Evolutionary conservation across 169 alveolate species (phyloP).

Genomic region (Eimeria acervulina): DNA sequence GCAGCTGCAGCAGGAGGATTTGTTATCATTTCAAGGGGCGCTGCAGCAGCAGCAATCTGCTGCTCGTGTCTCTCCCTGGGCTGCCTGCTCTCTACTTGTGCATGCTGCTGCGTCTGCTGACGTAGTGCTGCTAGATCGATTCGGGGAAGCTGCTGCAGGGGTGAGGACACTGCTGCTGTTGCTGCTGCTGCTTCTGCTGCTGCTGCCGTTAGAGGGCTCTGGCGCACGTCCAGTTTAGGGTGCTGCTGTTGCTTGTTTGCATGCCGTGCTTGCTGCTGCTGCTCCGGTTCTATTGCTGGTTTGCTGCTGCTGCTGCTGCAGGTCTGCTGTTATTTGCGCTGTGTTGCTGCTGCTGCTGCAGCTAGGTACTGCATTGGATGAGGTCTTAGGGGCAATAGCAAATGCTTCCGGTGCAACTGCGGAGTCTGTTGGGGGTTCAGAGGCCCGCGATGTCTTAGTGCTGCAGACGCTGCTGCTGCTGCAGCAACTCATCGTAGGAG

Average conservation of each 20-base stretch:
- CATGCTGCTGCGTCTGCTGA: conserved; percentile 72
- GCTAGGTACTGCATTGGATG: conserved; percentile 75
- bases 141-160: conserved; percentile 82
- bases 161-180: conserved; percentile 47
- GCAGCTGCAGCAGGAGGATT: conserved; percentile 71
- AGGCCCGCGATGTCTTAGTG: conserved; percentile 43
- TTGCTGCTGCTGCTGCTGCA: conserved; percentile 33
- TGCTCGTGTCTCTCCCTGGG: conserved; percentile 37
- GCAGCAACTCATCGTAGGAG: conserved; percentile 44
- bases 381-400: conserved; percentile 58
- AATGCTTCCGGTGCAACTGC: conserved; percentile 33
- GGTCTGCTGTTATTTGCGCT: conserved; percentile 5
- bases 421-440: conserved; percentile 24
- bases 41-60: conserved; percentile 10
- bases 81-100: conserved; percentile 70
- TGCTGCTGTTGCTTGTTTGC: not conserved
- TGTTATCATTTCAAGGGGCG: not conserved
- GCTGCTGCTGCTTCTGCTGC: conserved; percentile 11
- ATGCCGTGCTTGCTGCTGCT: not conserved
- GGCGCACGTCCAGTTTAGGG: not conserved
- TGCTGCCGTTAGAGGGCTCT: not conserved
- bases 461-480: conserved; percentile 61
- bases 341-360: conserved; percentile 6
- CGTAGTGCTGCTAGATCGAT: conserved; percentile 74
- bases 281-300: conserved; percentile 18